Base-by-base conservation (phyloP, 228 moss, liverwort and hornwort species). In the Sphagnum magellanicum region DNA sequence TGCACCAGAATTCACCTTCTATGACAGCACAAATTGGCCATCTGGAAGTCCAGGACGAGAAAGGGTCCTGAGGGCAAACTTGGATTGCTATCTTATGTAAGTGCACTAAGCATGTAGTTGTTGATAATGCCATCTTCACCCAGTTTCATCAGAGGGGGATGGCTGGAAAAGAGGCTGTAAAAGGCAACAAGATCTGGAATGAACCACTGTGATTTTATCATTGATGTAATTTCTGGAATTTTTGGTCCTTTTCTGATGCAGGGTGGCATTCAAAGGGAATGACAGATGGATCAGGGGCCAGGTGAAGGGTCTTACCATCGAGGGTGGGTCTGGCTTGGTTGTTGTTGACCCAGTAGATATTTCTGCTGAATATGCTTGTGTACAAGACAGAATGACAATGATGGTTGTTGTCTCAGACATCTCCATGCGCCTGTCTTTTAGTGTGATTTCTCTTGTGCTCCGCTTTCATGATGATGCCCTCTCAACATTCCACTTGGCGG, bases 21-120 rank as follows among this genome's bases (percentile, higher is more conserved):
- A 94, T 73, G 94, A 94, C 71, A 94, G 91, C 70, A 89, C 88
- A 59, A 94, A 91, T 70, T 91, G 91, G 91, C 89, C 91, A 16
- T 72, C 79, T 74, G 91, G 94, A 65, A 73, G 83, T 73, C 76
- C 81, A 63, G 72, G 82, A 74, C 77, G 91, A 69, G 94, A 94
- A 79, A 89, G 86, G 71, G 78, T 94, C 51, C 72, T 94, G 10
- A 83, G 94, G 76, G 94, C 94, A 47, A 94, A 94, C 68, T 67
- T 89, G 67, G 89, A 91, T 71, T 89, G 91, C 75, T 89, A 89
- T 70, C 68, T 94, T 47, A 88, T 91, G 94, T 94, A 78, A 87
- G 89, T 65, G 17, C 51, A n/a, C 15, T 6, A 49, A 67, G 50
- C 10, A 47, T 12, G 46, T 32, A 32, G 32, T 32, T 32, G 3